A percentile compares a stretch with the other conserved stretches of the same genome.
Evolutionary conservation across 1,139 yeast genomes (phyloP).

Genomic region (Debaryomycetaceae sp.): DNA sequence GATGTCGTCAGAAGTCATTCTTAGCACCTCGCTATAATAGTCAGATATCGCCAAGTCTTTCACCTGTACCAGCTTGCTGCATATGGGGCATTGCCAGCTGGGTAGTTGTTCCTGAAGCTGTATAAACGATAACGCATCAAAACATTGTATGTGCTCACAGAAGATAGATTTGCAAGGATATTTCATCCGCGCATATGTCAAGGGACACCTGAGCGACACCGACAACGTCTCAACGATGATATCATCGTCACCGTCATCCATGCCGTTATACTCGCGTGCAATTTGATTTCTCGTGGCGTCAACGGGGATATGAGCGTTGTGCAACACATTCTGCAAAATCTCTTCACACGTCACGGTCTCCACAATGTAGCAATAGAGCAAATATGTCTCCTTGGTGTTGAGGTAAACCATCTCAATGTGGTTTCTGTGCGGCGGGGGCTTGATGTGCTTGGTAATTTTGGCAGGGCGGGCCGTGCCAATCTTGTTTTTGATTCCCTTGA

Average conservation of each 20-base stretch:
- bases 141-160: conserved; percentile 70
- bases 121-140: conserved; percentile 59
- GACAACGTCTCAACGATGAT: conserved; percentile 53
- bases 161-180: conserved; percentile 55
- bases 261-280: conserved; percentile 20
- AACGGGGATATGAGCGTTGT: conserved; percentile 44
- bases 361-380: conserved; percentile 51
- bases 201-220: conserved; percentile 59
- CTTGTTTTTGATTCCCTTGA: conserved; percentile 57
- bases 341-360: conserved; percentile 39
- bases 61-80: conserved; percentile 40
- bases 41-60: conserved; percentile 60
- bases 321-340: conserved; percentile 20
- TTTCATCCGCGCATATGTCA: conserved; percentile 56
- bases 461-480: conserved; percentile 67
- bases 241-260: conserved; percentile 43
- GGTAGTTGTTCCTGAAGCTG: conserved; percentile 60
- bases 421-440: conserved; percentile 27
- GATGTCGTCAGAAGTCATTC: conserved; percentile 37
- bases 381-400: conserved; percentile 40
- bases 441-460: conserved; percentile 48
- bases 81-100: conserved; percentile 67
- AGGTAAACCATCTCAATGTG: conserved; percentile 49
- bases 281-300: conserved; percentile 43
- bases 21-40: conserved; percentile 50